phyloP scores from a whole-genome alignment of 2,329 filamentous ascomycete species.

The Stemphylium lycopersici region DNA sequence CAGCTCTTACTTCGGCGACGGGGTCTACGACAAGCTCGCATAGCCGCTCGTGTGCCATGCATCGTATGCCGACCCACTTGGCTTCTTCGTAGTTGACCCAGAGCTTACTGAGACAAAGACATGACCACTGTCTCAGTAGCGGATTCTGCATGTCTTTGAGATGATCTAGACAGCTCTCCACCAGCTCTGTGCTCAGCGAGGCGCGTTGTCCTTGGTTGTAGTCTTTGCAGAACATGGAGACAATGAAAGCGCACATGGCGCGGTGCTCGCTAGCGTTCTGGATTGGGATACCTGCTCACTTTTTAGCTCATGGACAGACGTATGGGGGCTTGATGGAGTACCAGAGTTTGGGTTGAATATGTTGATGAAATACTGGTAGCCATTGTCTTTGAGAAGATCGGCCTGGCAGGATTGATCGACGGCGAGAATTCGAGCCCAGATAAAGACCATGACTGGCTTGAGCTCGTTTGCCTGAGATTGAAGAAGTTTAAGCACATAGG shows the following conservation, averaged over 20 bases:
- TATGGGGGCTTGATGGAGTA: conserved; percentile 7
- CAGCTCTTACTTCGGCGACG: conserved; percentile 89
- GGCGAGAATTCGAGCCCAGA: conserved; percentile 94
- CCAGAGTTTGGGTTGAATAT: conserved; percentile 84
- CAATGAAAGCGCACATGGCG: conserved; percentile 98
- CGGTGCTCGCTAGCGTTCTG: conserved; percentile 92
- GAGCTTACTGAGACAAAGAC: conserved; percentile 91
- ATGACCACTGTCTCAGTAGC: conserved; percentile 91
- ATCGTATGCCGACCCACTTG: conserved; percentile 93
- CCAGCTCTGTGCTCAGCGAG: conserved; percentile 87
- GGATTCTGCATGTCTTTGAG: conserved; percentile 86
- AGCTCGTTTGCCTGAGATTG: conserved; percentile 94
- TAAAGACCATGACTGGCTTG: conserved; percentile 99
- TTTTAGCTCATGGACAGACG: conserved; percentile 11
- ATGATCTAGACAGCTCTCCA: conserved; percentile 84
- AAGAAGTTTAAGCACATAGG: conserved; percentile 95
- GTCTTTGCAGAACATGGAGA: conserved; percentile 95
- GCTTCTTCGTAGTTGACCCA: conserved; percentile 91
- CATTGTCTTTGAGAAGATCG: conserved; percentile 94
- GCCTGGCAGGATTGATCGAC: conserved; percentile 93
- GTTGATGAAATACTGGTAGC: conserved; percentile 94
- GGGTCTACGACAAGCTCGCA: conserved; percentile 82
- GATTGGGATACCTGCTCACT: conserved; percentile 69
- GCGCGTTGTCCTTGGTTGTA: conserved; percentile 92
- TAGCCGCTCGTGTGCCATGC: conserved; percentile 81